phyloP scores from a whole-genome alignment of 148 eudicot species.

The Polygonum aviculare region DNA sequence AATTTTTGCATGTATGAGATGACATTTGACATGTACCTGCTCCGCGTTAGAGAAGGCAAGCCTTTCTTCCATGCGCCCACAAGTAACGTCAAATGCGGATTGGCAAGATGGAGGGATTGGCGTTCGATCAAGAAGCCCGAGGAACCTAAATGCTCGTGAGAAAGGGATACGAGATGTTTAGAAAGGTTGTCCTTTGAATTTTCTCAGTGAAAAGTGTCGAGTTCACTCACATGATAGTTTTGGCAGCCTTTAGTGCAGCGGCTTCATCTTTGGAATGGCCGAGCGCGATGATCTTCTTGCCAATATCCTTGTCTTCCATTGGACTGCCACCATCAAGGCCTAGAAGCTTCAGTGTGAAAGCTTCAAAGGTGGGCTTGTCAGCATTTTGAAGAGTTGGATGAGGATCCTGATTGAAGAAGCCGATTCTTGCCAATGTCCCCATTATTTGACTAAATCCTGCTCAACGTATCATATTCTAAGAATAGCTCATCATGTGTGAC shows the following conservation, averaged over 20 bases:
- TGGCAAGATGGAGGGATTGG: slow-evolving; percentile 66
- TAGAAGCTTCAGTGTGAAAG: slow-evolving; percentile 57
- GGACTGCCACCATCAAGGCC: slow-evolving; percentile 20
- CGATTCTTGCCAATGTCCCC: slow-evolving; percentile 75
- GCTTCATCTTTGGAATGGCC: slow-evolving; percentile 55
- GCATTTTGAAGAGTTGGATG: slow-evolving; percentile 31
- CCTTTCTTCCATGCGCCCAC: slow-evolving; percentile 81
- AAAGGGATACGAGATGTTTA: not conserved
- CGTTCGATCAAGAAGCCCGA: slow-evolving; percentile 58
- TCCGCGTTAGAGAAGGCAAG: slow-evolving; percentile 67
- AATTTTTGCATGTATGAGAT: not conserved
- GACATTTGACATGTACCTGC: slow-evolving; percentile 35
- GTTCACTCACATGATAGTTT: slow-evolving; percentile 59
- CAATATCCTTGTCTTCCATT: slow-evolving; percentile 42
- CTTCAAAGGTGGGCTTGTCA: slow-evolving; percentile 47
- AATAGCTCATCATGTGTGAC: not conserved
- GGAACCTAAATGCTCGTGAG: slow-evolving; percentile 43
- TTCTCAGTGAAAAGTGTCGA: not conserved
- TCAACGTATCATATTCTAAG: not conserved
- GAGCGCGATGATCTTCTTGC: slow-evolving; percentile 43
- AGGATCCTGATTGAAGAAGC: slow-evolving; percentile 55
- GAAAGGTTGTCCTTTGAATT: not conserved
- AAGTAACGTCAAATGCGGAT: slow-evolving; percentile 73
- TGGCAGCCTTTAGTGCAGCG: slow-evolving; percentile 63
- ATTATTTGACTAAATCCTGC: slow-evolving; percentile 85